A percentile compares a stretch with the other conserved stretches of the same genome.
These are phyloP conservation scores for Candida germanica DNA, from an alignment of 805 yeast genomes.

Conservation along the genomic window DNA sequence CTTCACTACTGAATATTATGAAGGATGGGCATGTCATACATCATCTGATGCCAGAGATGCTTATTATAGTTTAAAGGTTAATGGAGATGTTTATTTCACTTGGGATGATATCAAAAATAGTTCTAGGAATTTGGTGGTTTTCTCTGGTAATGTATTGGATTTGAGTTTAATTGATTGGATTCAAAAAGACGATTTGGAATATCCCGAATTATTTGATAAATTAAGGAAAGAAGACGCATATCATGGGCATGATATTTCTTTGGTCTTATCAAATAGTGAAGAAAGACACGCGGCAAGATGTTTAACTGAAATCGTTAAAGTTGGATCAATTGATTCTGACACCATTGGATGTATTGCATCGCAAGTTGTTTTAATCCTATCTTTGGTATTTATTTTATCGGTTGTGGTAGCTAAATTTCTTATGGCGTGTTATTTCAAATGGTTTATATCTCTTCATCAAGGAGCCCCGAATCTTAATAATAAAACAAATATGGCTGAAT, in stretches of 20 bases:
- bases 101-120: conserved; percentile 82
- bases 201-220: conserved; percentile 69
- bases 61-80: conserved; percentile 55
- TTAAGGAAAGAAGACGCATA: conserved; percentile 52
- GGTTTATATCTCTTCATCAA: conserved; percentile 70
- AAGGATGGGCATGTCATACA: conserved; percentile 93
- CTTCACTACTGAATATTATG: conserved; percentile 59
- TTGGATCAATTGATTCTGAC: conserved; percentile 85
- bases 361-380: conserved; percentile 71
- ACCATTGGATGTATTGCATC: conserved; percentile 95
- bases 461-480: conserved; percentile 73
- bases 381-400: conserved; percentile 80
- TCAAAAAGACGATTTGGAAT: conserved; percentile 60
- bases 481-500: conserved; percentile 2
- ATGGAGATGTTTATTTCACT: conserved; percentile 79
- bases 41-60: conserved; percentile 62
- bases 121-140: conserved; percentile 77
- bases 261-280: conserved; percentile 62
- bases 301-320: conserved; percentile 78
- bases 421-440: conserved; percentile 85
- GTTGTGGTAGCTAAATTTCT: conserved; percentile 75
- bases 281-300: conserved; percentile 76
- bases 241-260: conserved; percentile 79
- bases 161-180: conserved; percentile 76
- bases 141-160: conserved; percentile 86